Conservation (phyloP, 1,139 yeast genomes). For the Debaryomyces fabryi region DNA sequence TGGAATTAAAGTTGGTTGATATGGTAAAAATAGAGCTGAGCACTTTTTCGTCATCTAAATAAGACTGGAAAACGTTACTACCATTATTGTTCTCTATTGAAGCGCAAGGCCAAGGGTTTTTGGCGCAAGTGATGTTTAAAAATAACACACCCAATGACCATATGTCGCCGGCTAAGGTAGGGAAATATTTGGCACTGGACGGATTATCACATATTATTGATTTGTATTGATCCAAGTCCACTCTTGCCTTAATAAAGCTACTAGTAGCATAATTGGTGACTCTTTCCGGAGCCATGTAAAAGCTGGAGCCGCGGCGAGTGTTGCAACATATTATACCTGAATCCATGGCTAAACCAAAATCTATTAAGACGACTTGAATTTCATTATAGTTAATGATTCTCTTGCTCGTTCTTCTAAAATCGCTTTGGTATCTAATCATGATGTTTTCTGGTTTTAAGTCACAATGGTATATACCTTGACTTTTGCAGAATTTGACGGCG, state of each 20-base stretch:
- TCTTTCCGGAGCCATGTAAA: conserved; percentile 94
- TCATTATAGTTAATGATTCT: conserved; percentile 54
- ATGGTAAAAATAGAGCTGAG: conserved; percentile 61
- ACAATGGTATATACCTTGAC: conserved; percentile 74
- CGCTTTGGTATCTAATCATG: conserved; percentile 48
- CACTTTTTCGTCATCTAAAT: conserved; percentile 31
- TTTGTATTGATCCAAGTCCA: conserved; percentile 33
- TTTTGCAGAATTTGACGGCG: conserved; percentile 71
- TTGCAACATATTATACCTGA: conserved; percentile 63
- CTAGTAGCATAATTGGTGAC: conserved; percentile 50
- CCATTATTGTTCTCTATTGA: conserved; percentile 56
- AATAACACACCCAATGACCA: conserved; percentile 89
- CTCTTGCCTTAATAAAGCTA: conserved; percentile 26
- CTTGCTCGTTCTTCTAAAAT: conserved; percentile 24
- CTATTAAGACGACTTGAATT: conserved; percentile 66
- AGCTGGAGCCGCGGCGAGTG: conserved; percentile 83
- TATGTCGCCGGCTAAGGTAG: conserved; percentile 80
- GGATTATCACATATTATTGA: conserved; percentile 16
- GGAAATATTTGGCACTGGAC: conserved; percentile 42
- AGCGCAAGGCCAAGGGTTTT: conserved; percentile 93
- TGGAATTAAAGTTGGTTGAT: conserved; percentile 57
- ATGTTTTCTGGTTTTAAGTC: conserved; percentile 92
- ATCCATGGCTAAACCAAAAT: conserved; percentile 81
- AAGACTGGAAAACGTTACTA: conserved; percentile 57
- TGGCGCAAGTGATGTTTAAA: conserved; percentile 76